Base-by-base conservation (phyloP, 768 basidiomycete species). In the Leccinum barrowsii region DNA sequence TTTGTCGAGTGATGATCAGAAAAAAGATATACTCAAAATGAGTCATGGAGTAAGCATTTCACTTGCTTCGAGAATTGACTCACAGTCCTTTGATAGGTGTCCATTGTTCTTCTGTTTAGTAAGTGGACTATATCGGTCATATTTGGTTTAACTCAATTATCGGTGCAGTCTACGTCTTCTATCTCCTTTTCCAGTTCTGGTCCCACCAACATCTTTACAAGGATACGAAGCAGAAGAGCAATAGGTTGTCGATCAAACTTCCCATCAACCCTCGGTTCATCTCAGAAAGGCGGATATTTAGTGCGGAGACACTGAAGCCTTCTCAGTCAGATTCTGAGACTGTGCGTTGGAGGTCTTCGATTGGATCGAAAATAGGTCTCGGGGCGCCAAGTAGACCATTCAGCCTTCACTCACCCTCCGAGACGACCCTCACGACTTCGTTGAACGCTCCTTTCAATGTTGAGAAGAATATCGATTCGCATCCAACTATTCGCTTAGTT, bases 131-230 rank as follows among this genome's bases (percentile, higher is more conserved):
- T n/a, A 22, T 15, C 12, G 1, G 21, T 12, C 35, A 17, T 7
- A 24, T 26, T 42, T 15, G n/a, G 11, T 42, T 60, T 54, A 19
- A 49, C 48, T 58, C 19, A 49, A 1, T 30, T 30, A 24, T 32
- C n/a, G 24, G 58, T 47, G 32, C 61, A 84, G 82, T 82, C 59
- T 85, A 86, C 63, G 59, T 70, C 22, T 71, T 73, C 21, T 83
- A 80, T 63, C 73, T 84, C 34, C 67, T 83, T 53, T 83, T 84
- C 65, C 83, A 82, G 65, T 75, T 85, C 12, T 82, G 78, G 76
- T 82, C 82, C 4, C 83, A 84, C 66, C 74, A 73, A 56, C 73
- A 82, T 61, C 70, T 85, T 34, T 85, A 83, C 68, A 72, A 75
- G 17, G 82, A 80, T 48, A 67, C 69, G 12, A 76, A 80, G 65